A percentile compares a stretch with the other conserved stretches of the same genome.
phyloP scores from a whole-genome alignment of 1,284 basidiomycete genomes.

The Dichomitus squalens region DNA sequence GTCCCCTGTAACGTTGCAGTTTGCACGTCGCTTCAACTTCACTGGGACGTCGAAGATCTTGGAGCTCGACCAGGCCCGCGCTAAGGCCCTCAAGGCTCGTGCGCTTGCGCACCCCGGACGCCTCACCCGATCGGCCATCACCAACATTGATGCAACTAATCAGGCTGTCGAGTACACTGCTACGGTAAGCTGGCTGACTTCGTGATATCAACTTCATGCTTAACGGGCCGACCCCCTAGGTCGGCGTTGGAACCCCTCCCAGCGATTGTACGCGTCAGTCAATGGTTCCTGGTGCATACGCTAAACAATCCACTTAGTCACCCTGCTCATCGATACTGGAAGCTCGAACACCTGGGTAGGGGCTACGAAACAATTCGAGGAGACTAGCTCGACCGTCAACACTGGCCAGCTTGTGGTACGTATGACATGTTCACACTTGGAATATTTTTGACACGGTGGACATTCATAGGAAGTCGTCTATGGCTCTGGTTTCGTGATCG shows the following conservation, averaged over 20 bases:
- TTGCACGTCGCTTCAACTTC: slow-evolving; percentile 26
- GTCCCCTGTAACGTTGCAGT: slow-evolving; percentile 22
- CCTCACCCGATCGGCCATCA: slow-evolving; percentile 1
- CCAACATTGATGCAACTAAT: slow-evolving; percentile 25
- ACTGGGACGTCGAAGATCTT: slow-evolving; percentile 22
- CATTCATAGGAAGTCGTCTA: slow-evolving; percentile 20
- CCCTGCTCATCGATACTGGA: slow-evolving; percentile 32
- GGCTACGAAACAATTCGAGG: slow-evolving; percentile 40
- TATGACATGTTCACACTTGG: background rate
- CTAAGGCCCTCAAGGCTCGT: slow-evolving; percentile 18
- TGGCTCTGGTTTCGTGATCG: slow-evolving; percentile 51
- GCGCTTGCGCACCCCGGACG: background rate
- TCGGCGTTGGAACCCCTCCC: slow-evolving; percentile 31
- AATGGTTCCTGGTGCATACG: background rate
- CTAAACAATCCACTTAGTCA: slow-evolving; percentile 6
- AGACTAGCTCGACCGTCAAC: slow-evolving; percentile 39
- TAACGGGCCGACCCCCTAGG: no score
- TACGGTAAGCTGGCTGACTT: slow-evolving; percentile 26
- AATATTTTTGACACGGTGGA: background rate
- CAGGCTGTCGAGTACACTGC: slow-evolving; percentile 27
- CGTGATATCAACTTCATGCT: no score
- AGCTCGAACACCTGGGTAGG: slow-evolving; percentile 54
- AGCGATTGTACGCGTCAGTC: slow-evolving; percentile 26
- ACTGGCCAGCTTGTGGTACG: slow-evolving; percentile 44
- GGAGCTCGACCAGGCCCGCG: slow-evolving; percentile 28